Evolutionary conservation across 495 filamentous ascomycete species (phyloP).

Genomic region (Penicillium alfredii): DNA sequence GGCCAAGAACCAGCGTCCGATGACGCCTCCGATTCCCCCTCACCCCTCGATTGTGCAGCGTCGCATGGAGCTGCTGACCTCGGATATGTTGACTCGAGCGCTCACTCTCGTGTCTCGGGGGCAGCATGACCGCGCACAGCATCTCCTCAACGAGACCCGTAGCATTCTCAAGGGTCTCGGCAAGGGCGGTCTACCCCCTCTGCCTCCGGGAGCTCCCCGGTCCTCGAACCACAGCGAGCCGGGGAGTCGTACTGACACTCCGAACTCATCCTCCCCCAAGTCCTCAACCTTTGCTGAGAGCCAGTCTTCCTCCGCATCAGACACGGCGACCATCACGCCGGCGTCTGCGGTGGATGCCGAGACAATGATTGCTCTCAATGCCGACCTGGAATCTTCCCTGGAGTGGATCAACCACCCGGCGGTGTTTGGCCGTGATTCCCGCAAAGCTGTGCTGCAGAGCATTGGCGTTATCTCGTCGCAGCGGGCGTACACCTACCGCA

Average conservation of each 20-base stretch:
- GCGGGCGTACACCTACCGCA: slow-evolving; percentile 89
- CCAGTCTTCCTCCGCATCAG: slow-evolving; percentile 36
- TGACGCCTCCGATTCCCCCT: slow-evolving; percentile 84
- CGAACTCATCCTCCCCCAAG: slow-evolving; percentile 35
- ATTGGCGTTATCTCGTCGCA: slow-evolving; percentile 96
- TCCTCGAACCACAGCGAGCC: slow-evolving; percentile 30
- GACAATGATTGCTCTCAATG: slow-evolving; percentile 81
- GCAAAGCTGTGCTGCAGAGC: slow-evolving; percentile 92
- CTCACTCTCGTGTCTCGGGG: slow-evolving; percentile 85
- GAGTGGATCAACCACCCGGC: slow-evolving; percentile 99
- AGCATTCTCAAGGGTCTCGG: slow-evolving; percentile 94
- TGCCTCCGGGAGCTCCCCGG: slow-evolving; percentile 52
- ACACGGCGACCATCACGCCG: slow-evolving; percentile 55
- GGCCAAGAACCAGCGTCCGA: slow-evolving; percentile 54
- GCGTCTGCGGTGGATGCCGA: slow-evolving; percentile 66
- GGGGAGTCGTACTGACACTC: slow-evolving; percentile 34
- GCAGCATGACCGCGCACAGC: slow-evolving; percentile 89
- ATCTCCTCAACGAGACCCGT: slow-evolving; percentile 84
- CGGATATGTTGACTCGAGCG: slow-evolving; percentile 94
- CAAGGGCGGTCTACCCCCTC: slow-evolving; percentile 90
- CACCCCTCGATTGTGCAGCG: slow-evolving; percentile 94
- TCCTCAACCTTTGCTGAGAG: slow-evolving; percentile 41
- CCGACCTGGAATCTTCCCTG: slow-evolving; percentile 85
- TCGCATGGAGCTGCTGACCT: slow-evolving; percentile 95
- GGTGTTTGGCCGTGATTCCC: slow-evolving; percentile 88